phyloP scores from a whole-genome alignment of 495 filamentous ascomycete genomes.

The Neurospora africana region DNA sequence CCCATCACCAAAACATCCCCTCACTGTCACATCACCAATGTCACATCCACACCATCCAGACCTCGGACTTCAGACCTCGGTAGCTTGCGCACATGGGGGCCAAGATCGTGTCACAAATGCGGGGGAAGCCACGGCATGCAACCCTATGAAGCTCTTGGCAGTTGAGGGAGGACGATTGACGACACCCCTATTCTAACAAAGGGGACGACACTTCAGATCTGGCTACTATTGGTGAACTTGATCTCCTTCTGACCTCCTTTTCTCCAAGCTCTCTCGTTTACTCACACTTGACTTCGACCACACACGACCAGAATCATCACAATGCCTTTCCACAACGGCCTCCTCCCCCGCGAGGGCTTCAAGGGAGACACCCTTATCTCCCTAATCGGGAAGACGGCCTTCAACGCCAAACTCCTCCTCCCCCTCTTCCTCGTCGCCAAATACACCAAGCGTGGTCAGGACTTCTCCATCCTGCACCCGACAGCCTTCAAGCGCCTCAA shows the following conservation, averaged over 20 bases:
- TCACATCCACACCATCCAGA: neutral
- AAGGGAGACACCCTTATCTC: slow-evolving; percentile 47
- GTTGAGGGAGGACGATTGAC: neutral
- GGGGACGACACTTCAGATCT: neutral
- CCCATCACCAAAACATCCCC: neutral
- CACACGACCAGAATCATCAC: slow-evolving; percentile 4
- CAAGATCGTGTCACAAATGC: neutral
- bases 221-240: neutral
- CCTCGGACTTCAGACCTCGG: neutral
- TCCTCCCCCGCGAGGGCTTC: slow-evolving; percentile 47
- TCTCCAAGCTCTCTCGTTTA: neutral
- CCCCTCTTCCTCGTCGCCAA: slow-evolving; percentile 47
- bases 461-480: slow-evolving; percentile 39
- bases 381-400: slow-evolving; percentile 43
- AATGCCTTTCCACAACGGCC: slow-evolving; percentile 40
- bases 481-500: slow-evolving; percentile 36
- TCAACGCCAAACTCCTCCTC: slow-evolving; percentile 52
- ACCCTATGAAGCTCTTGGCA: neutral
- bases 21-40: neutral
- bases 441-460: slow-evolving; percentile 47
- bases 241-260: neutral
- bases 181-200: neutral
- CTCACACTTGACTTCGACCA: neutral
- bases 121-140: neutral
- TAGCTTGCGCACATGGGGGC: neutral